Conservation (phyloP, 148 eudicot species). For the Cornus kousa region DNA sequence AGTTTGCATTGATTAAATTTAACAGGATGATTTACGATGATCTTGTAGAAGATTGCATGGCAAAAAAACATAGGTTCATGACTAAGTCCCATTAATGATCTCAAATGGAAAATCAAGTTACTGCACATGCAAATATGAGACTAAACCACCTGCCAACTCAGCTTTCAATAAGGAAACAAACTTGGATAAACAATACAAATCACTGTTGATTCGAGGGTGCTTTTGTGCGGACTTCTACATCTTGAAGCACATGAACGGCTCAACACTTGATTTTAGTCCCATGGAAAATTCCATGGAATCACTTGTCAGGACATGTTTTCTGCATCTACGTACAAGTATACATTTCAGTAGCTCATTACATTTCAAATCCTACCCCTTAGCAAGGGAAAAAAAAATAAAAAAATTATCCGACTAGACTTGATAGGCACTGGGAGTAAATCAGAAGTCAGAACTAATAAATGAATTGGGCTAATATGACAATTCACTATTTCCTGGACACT, state of each 20-base stretch:
- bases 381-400: too few relatives aligned
- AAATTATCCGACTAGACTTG: background rate
- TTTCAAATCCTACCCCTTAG: background rate
- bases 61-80: too few relatives aligned
- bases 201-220: background rate
- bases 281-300: background rate
- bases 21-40: background rate
- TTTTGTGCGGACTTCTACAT: background rate
- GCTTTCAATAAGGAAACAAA: too few relatives aligned
- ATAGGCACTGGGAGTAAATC: too few relatives aligned
- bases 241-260: background rate
- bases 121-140: background rate
- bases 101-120: background rate
- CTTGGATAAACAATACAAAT: background rate
- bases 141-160: background rate
- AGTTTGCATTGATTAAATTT: background rate
- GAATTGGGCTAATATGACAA: too few relatives aligned
- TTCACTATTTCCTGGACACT: too few relatives aligned
- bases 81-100: background rate
- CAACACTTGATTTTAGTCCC: background rate
- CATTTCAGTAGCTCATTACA: background rate
- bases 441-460: too few relatives aligned
- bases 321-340: background rate
- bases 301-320: background rate
- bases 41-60: too few relatives aligned